phyloP scores from a whole-genome alignment of 495 filamentous ascomycete species.

The Penicillium bialowiezense region DNA sequence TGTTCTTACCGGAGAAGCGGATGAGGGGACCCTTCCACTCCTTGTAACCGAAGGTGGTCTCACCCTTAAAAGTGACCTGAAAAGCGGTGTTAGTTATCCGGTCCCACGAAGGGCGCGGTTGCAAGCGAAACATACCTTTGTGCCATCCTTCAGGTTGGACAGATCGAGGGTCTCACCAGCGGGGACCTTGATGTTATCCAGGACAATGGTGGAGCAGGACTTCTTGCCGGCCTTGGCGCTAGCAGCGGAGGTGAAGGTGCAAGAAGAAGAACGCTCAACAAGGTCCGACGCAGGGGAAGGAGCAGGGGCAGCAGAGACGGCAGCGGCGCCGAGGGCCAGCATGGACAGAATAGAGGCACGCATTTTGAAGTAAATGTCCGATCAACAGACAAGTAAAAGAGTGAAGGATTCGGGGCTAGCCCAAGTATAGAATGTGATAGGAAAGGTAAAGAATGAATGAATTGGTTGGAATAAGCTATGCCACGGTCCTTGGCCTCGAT shows the following conservation, averaged over 20 bases:
- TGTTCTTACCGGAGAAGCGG: slow-evolving; percentile 41
- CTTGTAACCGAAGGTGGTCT: slow-evolving; percentile 51
- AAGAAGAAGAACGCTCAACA: slow-evolving; percentile 31
- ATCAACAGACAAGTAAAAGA: slow-evolving; percentile 18
- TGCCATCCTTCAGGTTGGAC: slow-evolving; percentile 41
- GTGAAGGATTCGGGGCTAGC: background rate
- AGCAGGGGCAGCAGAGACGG: slow-evolving; percentile 25
- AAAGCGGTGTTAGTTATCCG: background rate
- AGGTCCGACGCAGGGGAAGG: slow-evolving; percentile 23
- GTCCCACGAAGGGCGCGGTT: background rate
- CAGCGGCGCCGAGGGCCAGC: slow-evolving; percentile 20
- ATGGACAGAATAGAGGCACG: slow-evolving; percentile 16
- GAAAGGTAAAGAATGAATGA: slow-evolving; percentile 1
- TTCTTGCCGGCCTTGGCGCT: slow-evolving; percentile 42
- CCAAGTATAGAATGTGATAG: background rate
- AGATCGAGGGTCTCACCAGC: slow-evolving; percentile 53
- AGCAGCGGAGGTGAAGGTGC: slow-evolving; percentile 49
- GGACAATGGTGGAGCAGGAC: slow-evolving; percentile 50
- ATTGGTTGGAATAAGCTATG: slow-evolving; percentile 5
- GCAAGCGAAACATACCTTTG: slow-evolving; percentile 30
- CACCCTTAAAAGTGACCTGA: slow-evolving; percentile 50
- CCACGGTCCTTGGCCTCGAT: slow-evolving; percentile 1
- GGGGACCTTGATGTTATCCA: slow-evolving; percentile 49
- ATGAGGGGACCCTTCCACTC: slow-evolving; percentile 54
- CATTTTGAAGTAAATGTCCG: slow-evolving; percentile 18